Conservation (phyloP, 2,329 filamentous ascomycete genomes). For the Didymella glomerata region DNA sequence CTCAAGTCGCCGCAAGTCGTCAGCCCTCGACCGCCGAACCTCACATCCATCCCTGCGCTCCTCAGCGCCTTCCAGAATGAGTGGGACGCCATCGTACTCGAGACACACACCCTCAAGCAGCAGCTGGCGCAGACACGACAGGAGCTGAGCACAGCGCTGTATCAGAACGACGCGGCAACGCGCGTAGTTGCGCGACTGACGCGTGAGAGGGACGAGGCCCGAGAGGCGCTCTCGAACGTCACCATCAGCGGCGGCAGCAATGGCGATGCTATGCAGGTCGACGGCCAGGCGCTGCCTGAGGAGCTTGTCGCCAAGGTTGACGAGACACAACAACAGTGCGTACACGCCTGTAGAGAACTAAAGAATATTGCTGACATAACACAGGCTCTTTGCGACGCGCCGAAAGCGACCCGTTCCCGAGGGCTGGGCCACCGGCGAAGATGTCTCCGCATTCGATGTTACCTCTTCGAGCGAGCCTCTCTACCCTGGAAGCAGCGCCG, state of each 20-base stretch:
- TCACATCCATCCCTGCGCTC: constrained; percentile 95
- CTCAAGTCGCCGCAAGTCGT: constrained; percentile 85
- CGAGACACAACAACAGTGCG: constrained; percentile 80
- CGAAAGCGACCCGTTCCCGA: constrained; percentile 88
- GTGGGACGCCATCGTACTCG: constrained; percentile 93
- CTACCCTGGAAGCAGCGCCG: constrained; percentile 65
- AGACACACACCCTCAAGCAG: constrained; percentile 90
- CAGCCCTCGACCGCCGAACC: constrained; percentile 86
- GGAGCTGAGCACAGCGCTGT: constrained; percentile 91
- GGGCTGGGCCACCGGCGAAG: constrained; percentile 81
- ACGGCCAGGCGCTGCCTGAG: constrained; percentile 78
- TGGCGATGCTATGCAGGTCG: constrained; percentile 92
- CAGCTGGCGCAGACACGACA: constrained; percentile 89
- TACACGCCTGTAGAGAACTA: constrained; percentile 24
- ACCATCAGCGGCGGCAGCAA: constrained; percentile 69
- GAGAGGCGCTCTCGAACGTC: constrained; percentile 86
- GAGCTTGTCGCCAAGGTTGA: constrained; percentile 77
- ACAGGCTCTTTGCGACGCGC: constrained; percentile 83
- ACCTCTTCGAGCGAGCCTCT: constrained; percentile 63
- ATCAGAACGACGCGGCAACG: constrained; percentile 97
- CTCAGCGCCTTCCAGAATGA: constrained; percentile 97
- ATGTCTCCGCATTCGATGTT: constrained; percentile 68
- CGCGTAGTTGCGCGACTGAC: constrained; percentile 90
- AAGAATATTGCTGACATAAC: constrained; percentile 34
- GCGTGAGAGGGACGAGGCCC: constrained; percentile 90